Percentiles rank a stretch among this genome's conserved stretches.
These are phyloP conservation scores for Syncephalastrum contaminatum DNA, from an alignment of 371 early-diverging fungal species.

Conservation along the genomic window DNA sequence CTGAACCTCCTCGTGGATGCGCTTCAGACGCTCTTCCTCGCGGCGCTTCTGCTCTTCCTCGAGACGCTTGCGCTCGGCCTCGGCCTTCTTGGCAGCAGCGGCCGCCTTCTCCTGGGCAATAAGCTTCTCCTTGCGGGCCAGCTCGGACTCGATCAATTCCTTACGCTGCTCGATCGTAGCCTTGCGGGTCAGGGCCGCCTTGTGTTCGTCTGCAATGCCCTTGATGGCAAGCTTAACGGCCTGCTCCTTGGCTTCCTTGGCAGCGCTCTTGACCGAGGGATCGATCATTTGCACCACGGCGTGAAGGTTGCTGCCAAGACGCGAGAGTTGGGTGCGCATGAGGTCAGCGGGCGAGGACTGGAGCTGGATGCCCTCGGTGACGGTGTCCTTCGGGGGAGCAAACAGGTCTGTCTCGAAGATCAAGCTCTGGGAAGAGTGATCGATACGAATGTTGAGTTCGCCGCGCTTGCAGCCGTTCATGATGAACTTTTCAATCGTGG, in stretches of 20 bases:
- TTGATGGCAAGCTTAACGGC: conserved; percentile 66
- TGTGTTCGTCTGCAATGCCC: conserved; percentile 83
- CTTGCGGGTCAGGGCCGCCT: conserved; percentile 74
- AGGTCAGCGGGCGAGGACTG: conserved; percentile 87
- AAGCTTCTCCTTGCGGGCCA: conserved; percentile 76
- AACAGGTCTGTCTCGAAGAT: conserved; percentile 88
- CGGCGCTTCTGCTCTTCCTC: conserved; percentile 85
- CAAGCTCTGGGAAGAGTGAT: conserved; percentile 88
- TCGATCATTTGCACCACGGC: conserved; percentile 86
- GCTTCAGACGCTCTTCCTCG: conserved; percentile 80
- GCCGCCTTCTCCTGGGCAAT: conserved; percentile 75
- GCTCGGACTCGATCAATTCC: conserved; percentile 82
- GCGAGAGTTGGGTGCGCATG: conserved; percentile 82
- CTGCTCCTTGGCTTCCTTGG: conserved; percentile 61
- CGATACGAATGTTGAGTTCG: conserved; percentile 92
- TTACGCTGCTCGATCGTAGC: conserved; percentile 90
- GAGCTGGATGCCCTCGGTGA: conserved; percentile 82
- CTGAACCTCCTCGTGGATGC: conserved; percentile 79
- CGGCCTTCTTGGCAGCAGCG: conserved; percentile 78
- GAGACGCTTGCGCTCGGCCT: conserved; percentile 78
- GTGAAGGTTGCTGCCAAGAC: conserved; percentile 75
- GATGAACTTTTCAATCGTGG: conserved; percentile 93
- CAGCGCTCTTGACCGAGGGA: conserved; percentile 68
- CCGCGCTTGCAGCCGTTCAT: conserved; percentile 94
- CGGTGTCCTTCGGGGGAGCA: conserved; percentile 67